These are phyloP conservation scores for Hymenoscyphus albidus DNA, from an alignment of 2,329 filamentous ascomycete species.

Conservation along the genomic window DNA sequence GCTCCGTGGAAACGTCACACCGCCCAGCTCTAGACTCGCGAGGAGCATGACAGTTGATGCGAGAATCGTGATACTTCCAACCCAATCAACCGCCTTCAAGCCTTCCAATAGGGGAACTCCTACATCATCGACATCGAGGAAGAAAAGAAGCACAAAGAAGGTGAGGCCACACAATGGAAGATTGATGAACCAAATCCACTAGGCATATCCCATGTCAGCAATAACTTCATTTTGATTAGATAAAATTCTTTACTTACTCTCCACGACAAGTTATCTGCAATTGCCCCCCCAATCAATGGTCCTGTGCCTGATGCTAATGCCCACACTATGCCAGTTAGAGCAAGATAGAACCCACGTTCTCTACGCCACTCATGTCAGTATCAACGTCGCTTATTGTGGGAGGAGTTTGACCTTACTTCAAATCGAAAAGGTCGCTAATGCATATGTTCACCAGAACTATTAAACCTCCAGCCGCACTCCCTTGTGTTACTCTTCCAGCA, in stretches of 20 bases:
- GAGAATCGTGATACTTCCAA: conserved; percentile 59
- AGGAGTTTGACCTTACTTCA: not conserved
- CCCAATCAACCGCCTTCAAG: conserved; percentile 55
- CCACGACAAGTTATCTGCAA: conserved; percentile 57
- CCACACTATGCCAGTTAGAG: conserved; percentile 57
- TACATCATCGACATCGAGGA: conserved; percentile 61
- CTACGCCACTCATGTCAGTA: not conserved
- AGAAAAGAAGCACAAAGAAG: conserved; percentile 54
- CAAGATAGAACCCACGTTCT: conserved; percentile 53
- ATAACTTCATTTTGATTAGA: too few relatives aligned
- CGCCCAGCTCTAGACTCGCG: conserved; percentile 78
- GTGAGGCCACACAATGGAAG: conserved; percentile 35
- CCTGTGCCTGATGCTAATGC: conserved; percentile 57
- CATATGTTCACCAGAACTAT: conserved; percentile 2
- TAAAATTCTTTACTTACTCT: conserved; percentile 29
- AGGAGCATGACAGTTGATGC: conserved; percentile 78
- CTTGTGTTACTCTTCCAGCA: conserved; percentile 7
- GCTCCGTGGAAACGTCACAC: conserved; percentile 65
- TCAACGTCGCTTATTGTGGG: not conserved
- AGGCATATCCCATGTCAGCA: not conserved
- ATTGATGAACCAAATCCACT: conserved; percentile 59
- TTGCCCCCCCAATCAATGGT: conserved; percentile 58
- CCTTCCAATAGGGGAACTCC: conserved; percentile 53
- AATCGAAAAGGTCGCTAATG: conserved; percentile 3
- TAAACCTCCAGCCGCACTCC: conserved; percentile 2